phyloP scores from a whole-genome alignment of 1,139 yeast genomes.

The Taiozyma sp. region DNA sequence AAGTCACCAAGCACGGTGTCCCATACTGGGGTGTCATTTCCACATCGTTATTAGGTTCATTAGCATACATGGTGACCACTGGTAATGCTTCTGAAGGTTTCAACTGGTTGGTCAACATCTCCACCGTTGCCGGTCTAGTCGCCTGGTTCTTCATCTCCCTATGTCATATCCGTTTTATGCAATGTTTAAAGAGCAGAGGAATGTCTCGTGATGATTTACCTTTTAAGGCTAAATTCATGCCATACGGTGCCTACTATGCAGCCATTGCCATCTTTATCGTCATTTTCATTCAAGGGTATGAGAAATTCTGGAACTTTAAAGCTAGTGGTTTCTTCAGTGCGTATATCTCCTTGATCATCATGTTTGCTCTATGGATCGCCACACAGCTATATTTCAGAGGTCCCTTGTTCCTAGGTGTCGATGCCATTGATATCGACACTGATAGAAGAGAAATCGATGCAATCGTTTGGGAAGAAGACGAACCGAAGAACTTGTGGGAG shows the following conservation, averaged over 20 bases:
- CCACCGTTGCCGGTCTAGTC: constrained; percentile 71
- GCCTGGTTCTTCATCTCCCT: constrained; percentile 67
- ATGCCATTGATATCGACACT: constrained; percentile 55
- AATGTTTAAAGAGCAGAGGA: constrained; percentile 50
- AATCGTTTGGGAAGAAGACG: constrained; percentile 42
- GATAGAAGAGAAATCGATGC: constrained; percentile 57
- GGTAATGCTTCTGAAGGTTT: constrained; percentile 63
- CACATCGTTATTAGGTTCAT: constrained; percentile 57
- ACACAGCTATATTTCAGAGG: constrained; percentile 43
- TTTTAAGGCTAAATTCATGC: constrained; percentile 62
- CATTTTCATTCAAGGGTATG: constrained; percentile 66
- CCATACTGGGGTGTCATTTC: constrained; percentile 55
- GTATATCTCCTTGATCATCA: constrained; percentile 58
- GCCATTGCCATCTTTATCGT: constrained; percentile 41
- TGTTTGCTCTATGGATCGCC: constrained; percentile 43
- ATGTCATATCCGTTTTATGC: constrained; percentile 65
- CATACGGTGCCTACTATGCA: constrained; percentile 56
- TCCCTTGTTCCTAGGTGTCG: constrained; percentile 37
- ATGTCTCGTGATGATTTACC: constrained; percentile 63
- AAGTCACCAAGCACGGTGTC: constrained; percentile 57
- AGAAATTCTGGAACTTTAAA: constrained; percentile 49
- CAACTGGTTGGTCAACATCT: constrained; percentile 76
- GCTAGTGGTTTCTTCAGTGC: constrained; percentile 57
- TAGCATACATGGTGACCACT: constrained; percentile 60
- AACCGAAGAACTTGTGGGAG: constrained; percentile 46